phyloP scores from a whole-genome alignment of 202 grass and related monocot genomes.

The Bolboschoenoplectus hybrid region DNA sequence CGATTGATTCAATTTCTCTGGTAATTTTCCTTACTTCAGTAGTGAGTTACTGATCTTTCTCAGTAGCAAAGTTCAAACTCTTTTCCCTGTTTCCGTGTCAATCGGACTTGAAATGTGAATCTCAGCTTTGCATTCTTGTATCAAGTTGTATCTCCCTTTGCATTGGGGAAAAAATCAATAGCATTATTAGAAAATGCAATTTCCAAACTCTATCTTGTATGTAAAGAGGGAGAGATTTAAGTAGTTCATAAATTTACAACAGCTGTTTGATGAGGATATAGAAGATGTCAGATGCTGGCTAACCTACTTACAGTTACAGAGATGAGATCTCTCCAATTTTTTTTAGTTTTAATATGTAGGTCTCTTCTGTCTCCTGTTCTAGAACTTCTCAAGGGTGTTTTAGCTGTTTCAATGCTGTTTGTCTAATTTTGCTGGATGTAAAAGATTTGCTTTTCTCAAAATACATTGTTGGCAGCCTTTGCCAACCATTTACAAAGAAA shows the following conservation, averaged over 20 bases:
- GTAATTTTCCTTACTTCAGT: neutral
- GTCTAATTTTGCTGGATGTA: neutral
- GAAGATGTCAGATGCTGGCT: neutral
- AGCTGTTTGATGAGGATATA: neutral
- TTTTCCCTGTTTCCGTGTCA: neutral
- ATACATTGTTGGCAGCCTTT: neutral
- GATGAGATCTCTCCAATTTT: neutral
- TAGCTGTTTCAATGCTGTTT: neutral
- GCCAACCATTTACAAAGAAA: neutral
- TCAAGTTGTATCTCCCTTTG: neutral
- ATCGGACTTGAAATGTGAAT: constrained; percentile 37
- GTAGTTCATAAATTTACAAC: constrained; percentile 8
- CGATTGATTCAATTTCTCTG: constrained; percentile 9
- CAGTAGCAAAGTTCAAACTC: neutral
- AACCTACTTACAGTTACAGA: neutral
- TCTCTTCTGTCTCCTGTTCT: neutral
- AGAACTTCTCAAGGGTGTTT: neutral
- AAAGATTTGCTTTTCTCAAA: neutral
- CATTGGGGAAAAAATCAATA: neutral
- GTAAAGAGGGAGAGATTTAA: neutral
- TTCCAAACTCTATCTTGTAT: neutral
- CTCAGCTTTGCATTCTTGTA: constrained; percentile 25
- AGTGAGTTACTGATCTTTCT: constrained; percentile 12
- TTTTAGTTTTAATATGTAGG: neutral
- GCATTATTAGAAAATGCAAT: constrained; percentile 3